These are phyloP conservation scores for Myxozyma kluyveri DNA, from an alignment of 805 yeast genomes.

Conservation along the genomic window DNA sequence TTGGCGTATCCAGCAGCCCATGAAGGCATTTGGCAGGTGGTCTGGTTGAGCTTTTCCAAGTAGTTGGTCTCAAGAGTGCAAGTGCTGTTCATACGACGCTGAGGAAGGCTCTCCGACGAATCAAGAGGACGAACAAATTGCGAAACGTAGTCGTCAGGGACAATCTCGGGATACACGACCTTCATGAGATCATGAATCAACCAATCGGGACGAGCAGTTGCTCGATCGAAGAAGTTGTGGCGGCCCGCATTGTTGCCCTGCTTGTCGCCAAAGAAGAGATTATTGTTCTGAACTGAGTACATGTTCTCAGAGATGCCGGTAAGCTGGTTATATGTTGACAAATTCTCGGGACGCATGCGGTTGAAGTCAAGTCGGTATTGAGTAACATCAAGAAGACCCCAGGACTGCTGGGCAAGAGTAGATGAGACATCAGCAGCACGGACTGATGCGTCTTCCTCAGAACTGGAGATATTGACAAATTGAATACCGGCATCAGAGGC, in stretches of 20 bases:
- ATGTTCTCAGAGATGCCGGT: constrained; percentile 6
- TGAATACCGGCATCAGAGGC: constrained; percentile 19
- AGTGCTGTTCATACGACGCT: constrained; percentile 9
- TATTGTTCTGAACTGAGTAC: constrained; percentile 4
- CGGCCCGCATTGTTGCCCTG: constrained; percentile 3
- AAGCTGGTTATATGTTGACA: neutral
- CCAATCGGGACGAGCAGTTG: constrained; percentile 7
- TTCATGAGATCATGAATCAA: constrained; percentile 2
- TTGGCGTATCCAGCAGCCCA: constrained; percentile 6
- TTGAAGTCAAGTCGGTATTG: constrained; percentile 9
- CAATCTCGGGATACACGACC: constrained; percentile 1
- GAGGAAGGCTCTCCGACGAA: constrained; percentile 7
- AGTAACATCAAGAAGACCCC: constrained; percentile 12
- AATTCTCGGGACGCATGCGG: neutral
- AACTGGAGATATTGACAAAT: constrained; percentile 8
- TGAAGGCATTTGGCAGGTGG: constrained; percentile 10
- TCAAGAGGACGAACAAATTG: constrained; percentile 1
- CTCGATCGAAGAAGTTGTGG: constrained; percentile 8
- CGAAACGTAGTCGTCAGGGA: neutral
- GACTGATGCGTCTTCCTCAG: neutral
- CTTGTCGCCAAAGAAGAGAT: constrained; percentile 6
- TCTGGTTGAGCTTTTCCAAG: constrained; percentile 4
- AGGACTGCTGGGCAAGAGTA: constrained; percentile 11
- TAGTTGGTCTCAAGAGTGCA: constrained; percentile 3
- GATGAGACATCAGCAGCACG: neutral